Evolutionary conservation across 768 basidiomycete genomes (phyloP).

Genomic region (Boletellus sp.): DNA sequence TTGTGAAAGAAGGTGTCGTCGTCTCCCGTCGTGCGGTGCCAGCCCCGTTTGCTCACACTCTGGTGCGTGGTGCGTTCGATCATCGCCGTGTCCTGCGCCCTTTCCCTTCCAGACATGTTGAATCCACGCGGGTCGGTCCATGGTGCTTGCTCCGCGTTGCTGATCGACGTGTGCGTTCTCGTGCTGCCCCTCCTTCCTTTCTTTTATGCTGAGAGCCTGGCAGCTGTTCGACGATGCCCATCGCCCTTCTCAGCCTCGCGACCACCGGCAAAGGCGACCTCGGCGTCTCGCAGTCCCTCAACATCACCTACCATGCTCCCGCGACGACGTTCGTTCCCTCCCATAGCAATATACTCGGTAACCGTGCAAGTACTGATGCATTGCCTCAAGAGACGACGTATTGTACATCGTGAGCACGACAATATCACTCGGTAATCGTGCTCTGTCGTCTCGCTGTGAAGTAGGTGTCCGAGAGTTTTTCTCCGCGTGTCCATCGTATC

Average conservation of each 20-base stretch:
- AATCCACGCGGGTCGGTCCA: conserved; percentile 48
- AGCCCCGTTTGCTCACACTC: background rate
- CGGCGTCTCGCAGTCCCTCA: conserved; percentile 50
- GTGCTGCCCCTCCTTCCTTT: background rate
- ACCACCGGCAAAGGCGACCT: conserved; percentile 24
- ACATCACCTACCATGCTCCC: conserved; percentile 56
- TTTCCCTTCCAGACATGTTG: conserved; percentile 45
- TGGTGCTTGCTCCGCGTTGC: conserved; percentile 51
- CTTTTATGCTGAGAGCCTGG: background rate
- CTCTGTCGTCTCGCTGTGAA: conserved; percentile 48
- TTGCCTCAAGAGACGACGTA: conserved; percentile 40
- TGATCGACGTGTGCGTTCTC: conserved; percentile 48
- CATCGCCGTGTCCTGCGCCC: background rate
- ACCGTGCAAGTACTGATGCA: background rate
- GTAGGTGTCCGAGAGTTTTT: conserved; percentile 23
- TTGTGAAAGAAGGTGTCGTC: conserved; percentile 39
- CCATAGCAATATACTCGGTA: background rate
- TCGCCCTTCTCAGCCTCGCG: conserved; percentile 34
- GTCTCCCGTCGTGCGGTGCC: background rate
- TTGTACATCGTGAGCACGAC: conserved; percentile 53
- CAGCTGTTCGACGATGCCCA: conserved; percentile 51
- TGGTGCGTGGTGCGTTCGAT: background rate
- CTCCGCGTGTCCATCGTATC: background rate
- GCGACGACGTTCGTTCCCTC: conserved; percentile 37
- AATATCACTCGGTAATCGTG: conserved; percentile 45